Evolutionary conservation across 345 rosid genomes (phyloP).

Genomic region (Populus davidiana): DNA sequence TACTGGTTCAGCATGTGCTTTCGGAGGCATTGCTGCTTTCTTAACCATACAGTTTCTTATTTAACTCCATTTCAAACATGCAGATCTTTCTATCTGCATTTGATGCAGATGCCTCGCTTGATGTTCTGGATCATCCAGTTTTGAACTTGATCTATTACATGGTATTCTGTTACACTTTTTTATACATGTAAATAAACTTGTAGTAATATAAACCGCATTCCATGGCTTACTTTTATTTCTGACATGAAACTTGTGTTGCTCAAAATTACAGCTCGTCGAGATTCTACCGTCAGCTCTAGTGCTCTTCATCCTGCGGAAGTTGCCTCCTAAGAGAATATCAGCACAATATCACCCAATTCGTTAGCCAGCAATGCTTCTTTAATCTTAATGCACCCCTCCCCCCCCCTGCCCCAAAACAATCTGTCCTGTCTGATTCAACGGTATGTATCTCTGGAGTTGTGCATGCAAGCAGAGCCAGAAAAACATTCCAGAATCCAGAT

Average conservation of each 20-base stretch:
- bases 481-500: conserved; percentile 8
- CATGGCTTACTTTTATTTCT: background rate
- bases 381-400: background rate
- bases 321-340: conserved; percentile 91
- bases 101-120: conserved; percentile 67
- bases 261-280: conserved; percentile 72
- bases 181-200: background rate
- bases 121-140: conserved; percentile 88
- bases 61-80: conserved; percentile 14
- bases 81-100: conserved; percentile 86
- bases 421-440: conserved; percentile 16
- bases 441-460: conserved; percentile 5
- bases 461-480: conserved; percentile 22
- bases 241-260: conserved; percentile 8
- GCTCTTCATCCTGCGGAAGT: conserved; percentile 80
- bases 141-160: conserved; percentile 86
- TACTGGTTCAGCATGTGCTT: background rate
- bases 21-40: background rate
- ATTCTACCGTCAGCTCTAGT: conserved; percentile 94
- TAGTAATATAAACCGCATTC: background rate
- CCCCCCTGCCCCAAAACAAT: conserved; percentile 1
- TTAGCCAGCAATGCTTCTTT: conserved; percentile 24
- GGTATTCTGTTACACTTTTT: conserved; percentile 38
- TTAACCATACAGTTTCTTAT: background rate
- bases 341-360: conserved; percentile 92